Percentiles rank a stretch among this genome's conserved stretches.
phyloP scores from a whole-genome alignment of 1,284 basidiomycete genomes.

The Tetrapyrgos nigripes region DNA sequence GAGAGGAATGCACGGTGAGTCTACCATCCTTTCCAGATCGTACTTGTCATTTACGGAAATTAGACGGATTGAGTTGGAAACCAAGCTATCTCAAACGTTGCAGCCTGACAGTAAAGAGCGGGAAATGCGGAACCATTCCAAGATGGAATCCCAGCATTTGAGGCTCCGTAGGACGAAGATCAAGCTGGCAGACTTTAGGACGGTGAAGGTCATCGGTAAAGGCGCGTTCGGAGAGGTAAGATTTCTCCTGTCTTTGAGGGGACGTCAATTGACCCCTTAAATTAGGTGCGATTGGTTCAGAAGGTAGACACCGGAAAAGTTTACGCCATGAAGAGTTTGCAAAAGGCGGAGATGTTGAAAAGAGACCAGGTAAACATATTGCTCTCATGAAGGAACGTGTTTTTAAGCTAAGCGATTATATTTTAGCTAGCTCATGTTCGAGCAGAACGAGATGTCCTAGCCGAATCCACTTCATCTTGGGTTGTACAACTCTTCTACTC shows the following conservation, averaged over 20 bases:
- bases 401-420: conserved; percentile 5
- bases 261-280: conserved; percentile 5
- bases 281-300: conserved; percentile 91
- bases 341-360: conserved; percentile 99
- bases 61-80: conserved; percentile 93
- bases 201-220: conserved; percentile 99
- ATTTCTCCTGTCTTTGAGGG: conserved; percentile 18
- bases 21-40: conserved; percentile 6
- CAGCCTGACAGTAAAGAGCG: conserved; percentile 88
- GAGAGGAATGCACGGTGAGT: conserved; percentile 61
- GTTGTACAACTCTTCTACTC: conserved; percentile 98
- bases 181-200: conserved; percentile 92
- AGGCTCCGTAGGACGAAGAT: conserved; percentile 92
- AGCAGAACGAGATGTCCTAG: conserved; percentile 97
- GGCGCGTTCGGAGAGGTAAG: conserved; percentile 95
- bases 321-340: conserved; percentile 98
- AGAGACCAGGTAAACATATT: conserved; percentile 84
- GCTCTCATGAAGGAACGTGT: not conserved
- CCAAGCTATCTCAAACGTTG: conserved; percentile 80
- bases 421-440: conserved; percentile 93
- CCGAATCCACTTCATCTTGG: conserved; percentile 98
- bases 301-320: conserved; percentile 98
- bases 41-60: conserved; percentile 14
- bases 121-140: conserved; percentile 90
- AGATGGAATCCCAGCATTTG: conserved; percentile 91